Percentiles rank a stretch among this genome's conserved stretches.
phyloP scores from a whole-genome alignment of 2,329 filamentous ascomycete genomes.

The Cladosporium sp. region DNA sequence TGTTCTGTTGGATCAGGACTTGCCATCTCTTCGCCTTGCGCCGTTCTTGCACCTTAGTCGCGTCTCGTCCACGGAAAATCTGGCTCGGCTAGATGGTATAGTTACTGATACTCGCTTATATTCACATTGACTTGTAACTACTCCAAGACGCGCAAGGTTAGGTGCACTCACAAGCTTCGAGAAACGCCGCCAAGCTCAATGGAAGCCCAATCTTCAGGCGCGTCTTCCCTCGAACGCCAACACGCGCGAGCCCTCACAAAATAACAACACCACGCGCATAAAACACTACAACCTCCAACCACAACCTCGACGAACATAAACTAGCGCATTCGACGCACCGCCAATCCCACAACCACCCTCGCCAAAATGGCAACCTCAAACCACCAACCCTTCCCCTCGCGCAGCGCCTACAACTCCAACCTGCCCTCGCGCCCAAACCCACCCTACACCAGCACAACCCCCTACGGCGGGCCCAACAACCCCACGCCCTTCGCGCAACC shows the following conservation, averaged over 20 bases:
- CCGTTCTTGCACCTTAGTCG: too few species aligned
- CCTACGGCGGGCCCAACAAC: conserved; percentile 18
- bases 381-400: conserved; percentile 53
- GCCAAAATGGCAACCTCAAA: conserved; percentile 47
- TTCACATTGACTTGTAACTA: too few species aligned
- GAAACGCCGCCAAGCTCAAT: background rate
- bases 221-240: background rate
- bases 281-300: background rate
- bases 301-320: background rate
- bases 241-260: background rate
- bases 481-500: conserved; percentile 30
- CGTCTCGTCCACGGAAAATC: too few species aligned
- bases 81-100: too few species aligned
- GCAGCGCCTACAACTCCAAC: conserved; percentile 45
- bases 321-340: background rate
- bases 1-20: too few species aligned
- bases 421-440: conserved; percentile 38
- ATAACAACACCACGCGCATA: background rate
- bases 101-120: too few species aligned
- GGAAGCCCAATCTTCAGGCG: background rate
- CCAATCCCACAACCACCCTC: background rate
- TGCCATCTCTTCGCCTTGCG: too few species aligned
- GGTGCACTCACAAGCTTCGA: too few species aligned
- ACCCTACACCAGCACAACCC: conserved; percentile 25
- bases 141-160: too few species aligned